Percentiles rank a stretch among this genome's conserved stretches.
phyloP scores from a whole-genome alignment of 2,329 filamentous ascomycete genomes.

The Phialophora chinensis region DNA sequence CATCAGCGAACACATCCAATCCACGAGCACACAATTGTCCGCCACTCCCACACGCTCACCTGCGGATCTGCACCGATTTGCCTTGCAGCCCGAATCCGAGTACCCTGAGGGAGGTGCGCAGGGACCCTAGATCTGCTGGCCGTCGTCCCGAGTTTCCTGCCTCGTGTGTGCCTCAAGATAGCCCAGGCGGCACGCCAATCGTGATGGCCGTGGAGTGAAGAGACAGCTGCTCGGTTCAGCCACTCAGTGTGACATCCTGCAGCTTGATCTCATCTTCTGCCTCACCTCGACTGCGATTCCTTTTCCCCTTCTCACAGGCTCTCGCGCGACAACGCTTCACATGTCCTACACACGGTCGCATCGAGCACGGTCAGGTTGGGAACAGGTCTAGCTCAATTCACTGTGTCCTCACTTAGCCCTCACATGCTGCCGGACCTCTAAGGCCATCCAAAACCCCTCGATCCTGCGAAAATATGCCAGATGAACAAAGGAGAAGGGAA shows the following conservation, averaged over 20 bases:
- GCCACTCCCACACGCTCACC: constrained; percentile 1
- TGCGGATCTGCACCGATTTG: constrained; percentile 20
- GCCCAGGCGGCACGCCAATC: constrained; percentile 8
- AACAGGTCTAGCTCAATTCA: constrained; percentile 10
- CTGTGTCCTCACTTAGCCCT: constrained; percentile 10
- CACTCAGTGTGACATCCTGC: constrained; percentile 14
- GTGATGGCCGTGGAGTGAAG: constrained; percentile 15
- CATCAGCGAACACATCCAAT: constrained; percentile 24
- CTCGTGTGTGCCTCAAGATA: constrained; percentile 15
- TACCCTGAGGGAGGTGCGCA: constrained; percentile 19
- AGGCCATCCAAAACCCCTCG: neutral
- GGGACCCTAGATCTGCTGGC: constrained; percentile 23
- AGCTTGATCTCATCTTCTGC: constrained; percentile 24
- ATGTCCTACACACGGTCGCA: constrained; percentile 14
- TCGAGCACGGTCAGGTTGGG: constrained; percentile 8
- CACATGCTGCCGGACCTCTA: constrained; percentile 11
- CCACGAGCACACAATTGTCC: constrained; percentile 7
- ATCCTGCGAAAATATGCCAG: constrained; percentile 31
- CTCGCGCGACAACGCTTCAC: constrained; percentile 7
- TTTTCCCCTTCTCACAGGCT: neutral
- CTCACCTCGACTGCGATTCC: constrained; percentile 11
- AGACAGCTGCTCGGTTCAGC: constrained; percentile 7
- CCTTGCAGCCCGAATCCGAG: constrained; percentile 21
- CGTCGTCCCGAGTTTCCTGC: constrained; percentile 14
- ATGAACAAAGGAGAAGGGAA: constrained; percentile 32